Evolutionary conservation across 257 asterid species (phyloP).

Genomic region (Nicotiana benthamiana): DNA sequence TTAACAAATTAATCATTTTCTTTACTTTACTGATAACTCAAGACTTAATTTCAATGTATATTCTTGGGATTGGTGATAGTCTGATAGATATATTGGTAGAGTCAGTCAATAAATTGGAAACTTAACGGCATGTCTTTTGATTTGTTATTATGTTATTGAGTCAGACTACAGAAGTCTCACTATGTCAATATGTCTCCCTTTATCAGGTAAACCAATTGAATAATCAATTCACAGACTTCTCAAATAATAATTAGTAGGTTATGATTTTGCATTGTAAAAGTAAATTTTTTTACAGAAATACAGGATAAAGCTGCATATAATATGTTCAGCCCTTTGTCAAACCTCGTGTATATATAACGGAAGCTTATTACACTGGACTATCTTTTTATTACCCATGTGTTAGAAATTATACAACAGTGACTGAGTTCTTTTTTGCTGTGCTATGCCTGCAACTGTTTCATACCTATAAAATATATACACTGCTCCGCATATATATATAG

Average conservation of each 20-base stretch:
- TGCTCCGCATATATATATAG: background rate
- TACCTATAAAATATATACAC: background rate
- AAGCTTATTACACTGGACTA: too few species aligned
- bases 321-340: too few species aligned
- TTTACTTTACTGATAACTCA: background rate
- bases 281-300: too few species aligned
- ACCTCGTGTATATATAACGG: too few species aligned
- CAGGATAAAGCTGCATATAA: too few species aligned
- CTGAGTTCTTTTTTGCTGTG: background rate
- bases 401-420: background rate
- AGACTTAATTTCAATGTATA: background rate
- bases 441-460: background rate
- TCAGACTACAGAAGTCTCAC: slow-evolving; percentile 26
- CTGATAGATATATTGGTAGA: background rate
- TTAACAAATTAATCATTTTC: too few species aligned
- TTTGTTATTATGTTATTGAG: slow-evolving; percentile 31
- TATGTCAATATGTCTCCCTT: slow-evolving; percentile 43
- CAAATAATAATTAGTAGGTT: too few species aligned
- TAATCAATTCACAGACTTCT: slow-evolving; percentile 27
- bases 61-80: slow-evolving; percentile 33
- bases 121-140: slow-evolving; percentile 28
- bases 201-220: slow-evolving; percentile 19
- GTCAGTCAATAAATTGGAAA: slow-evolving; percentile 21
- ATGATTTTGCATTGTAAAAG: too few species aligned
- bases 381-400: background rate